Percentiles rank a stretch among this genome's conserved stretches.
Evolutionary conservation across 768 basidiomycete species (phyloP).

Genomic region (Cyclocybe aegerita): DNA sequence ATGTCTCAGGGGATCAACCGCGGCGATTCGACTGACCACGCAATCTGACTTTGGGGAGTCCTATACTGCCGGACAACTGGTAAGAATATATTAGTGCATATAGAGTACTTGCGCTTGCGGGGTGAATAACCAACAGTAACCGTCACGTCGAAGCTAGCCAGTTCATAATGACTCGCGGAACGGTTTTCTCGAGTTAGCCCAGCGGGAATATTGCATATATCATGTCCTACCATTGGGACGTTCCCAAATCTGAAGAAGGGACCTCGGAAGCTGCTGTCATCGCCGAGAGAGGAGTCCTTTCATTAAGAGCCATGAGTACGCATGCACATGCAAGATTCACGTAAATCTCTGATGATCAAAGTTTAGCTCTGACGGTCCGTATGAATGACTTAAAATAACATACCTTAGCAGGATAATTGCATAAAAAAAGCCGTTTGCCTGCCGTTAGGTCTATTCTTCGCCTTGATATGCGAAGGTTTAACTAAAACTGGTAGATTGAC

Average conservation of each 20-base stretch:
- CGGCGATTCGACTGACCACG: conserved; percentile 17
- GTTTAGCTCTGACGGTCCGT: not conserved
- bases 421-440: conserved; percentile 1
- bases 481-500: not conserved
- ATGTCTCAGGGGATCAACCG: conserved; percentile 12
- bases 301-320: not conserved
- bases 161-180: not conserved
- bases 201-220: too few relatives aligned
- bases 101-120: not conserved
- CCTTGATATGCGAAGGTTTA: conserved; percentile 10
- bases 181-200: not conserved
- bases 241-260: not conserved
- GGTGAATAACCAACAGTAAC: conserved; percentile 6
- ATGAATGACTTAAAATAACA: conserved; percentile 4
- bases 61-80: conserved; percentile 5
- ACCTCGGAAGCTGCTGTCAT: not conserved
- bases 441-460: conserved; percentile 6
- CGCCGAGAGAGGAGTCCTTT: not conserved
- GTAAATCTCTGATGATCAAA: not conserved
- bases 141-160: conserved; percentile 8
- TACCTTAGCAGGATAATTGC: conserved; percentile 2
- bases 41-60: not conserved
- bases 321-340: not conserved
- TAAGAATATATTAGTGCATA: not conserved
- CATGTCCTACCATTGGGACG: too few relatives aligned